phyloP scores from a whole-genome alignment of 2,329 filamentous ascomycete genomes.

The Rutstroemia sp. region DNA sequence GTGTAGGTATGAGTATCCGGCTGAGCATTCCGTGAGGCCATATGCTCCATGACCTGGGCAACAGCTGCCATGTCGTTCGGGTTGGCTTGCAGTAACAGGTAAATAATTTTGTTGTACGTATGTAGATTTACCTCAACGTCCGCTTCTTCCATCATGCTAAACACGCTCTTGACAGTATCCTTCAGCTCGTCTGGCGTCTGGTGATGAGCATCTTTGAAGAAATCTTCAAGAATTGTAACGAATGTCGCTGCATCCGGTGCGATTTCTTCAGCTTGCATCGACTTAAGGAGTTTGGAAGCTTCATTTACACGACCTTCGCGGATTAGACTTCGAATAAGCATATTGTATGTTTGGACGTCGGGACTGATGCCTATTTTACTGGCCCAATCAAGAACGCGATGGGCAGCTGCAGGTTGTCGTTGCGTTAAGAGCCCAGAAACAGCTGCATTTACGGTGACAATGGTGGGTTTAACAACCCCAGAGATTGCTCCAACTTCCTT shows the following conservation, averaged over 20 bases:
- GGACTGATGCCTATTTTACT: constrained; percentile 37
- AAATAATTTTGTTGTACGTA: constrained; percentile 64
- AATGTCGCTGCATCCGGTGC: constrained; percentile 62
- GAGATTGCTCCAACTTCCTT: constrained; percentile 25
- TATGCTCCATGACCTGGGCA: constrained; percentile 53
- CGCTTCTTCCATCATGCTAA: constrained; percentile 49
- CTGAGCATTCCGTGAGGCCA: constrained; percentile 45
- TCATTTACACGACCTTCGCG: constrained; percentile 40
- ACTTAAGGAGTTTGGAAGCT: constrained; percentile 44
- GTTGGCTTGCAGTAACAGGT: constrained; percentile 44
- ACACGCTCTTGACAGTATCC: constrained; percentile 43
- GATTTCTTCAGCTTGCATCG: constrained; percentile 51
- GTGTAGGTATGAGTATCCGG: constrained; percentile 65
- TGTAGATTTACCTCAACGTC: constrained; percentile 53
- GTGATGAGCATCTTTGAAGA: constrained; percentile 37
- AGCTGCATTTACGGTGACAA: constrained; percentile 62
- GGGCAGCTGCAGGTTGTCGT: constrained; percentile 41
- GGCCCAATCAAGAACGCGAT: constrained; percentile 44
- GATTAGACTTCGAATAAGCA: constrained; percentile 55
- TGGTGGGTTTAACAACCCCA: constrained; percentile 49
- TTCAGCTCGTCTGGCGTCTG: constrained; percentile 42
- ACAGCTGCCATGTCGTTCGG: constrained; percentile 39
- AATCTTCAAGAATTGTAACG: constrained; percentile 61
- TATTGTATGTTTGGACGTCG: constrained; percentile 53
- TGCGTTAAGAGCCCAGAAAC: constrained; percentile 53